phyloP scores from a whole-genome alignment of 805 yeast species.

The Teunomyces stri region DNA sequence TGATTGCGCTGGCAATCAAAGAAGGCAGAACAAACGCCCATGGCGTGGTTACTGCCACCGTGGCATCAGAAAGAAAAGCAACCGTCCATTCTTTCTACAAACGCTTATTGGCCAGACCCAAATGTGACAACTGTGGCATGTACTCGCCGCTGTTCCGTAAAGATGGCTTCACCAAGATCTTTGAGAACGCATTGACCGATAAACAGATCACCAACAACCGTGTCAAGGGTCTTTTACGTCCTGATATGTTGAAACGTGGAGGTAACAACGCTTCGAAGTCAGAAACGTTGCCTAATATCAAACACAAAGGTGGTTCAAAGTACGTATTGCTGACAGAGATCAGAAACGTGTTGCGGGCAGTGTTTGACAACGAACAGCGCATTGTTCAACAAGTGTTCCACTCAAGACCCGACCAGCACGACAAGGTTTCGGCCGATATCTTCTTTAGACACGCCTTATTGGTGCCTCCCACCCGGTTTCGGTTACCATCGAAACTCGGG shows the following conservation, averaged over 20 bases:
- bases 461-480: constrained; percentile 95
- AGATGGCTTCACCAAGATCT: constrained; percentile 90
- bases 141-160: constrained; percentile 91
- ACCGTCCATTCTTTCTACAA: constrained; percentile 73
- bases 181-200: constrained; percentile 80
- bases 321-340: constrained; percentile 88
- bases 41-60: constrained; percentile 81
- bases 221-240: constrained; percentile 74
- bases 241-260: constrained; percentile 57
- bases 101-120: constrained; percentile 69
- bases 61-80: constrained; percentile 80
- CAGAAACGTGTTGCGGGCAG: constrained; percentile 68
- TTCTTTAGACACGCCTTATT: constrained; percentile 86
- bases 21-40: constrained; percentile 67
- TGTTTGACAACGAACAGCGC: constrained; percentile 71
- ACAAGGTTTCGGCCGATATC: constrained; percentile 64
- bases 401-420: constrained; percentile 62
- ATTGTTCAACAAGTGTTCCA: constrained; percentile 75
- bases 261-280: constrained; percentile 6
- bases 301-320: constrained; percentile 70
- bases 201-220: constrained; percentile 80
- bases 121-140: constrained; percentile 96
- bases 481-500: constrained; percentile 95
- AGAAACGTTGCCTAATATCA: constrained; percentile 44
- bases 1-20: constrained; percentile 69